Evolutionary conservation across 2,329 filamentous ascomycete genomes (phyloP).

Genomic region (Trichoderma simmonsii): DNA sequence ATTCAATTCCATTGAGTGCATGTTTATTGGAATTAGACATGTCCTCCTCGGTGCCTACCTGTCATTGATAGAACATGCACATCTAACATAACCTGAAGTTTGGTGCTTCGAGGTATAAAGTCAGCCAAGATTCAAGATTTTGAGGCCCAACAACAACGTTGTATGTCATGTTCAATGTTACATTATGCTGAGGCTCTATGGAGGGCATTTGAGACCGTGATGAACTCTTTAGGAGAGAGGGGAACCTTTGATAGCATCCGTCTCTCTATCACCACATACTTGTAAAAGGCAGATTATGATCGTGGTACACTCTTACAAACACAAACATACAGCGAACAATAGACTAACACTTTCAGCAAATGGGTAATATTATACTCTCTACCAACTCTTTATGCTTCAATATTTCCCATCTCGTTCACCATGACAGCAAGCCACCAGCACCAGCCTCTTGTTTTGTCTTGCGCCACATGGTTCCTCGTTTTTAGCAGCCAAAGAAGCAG

Average conservation of each 20-base stretch:
- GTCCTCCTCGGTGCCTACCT: neutral
- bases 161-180: neutral
- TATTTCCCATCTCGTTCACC: neutral
- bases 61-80: neutral
- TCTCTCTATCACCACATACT: neutral
- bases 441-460: neutral
- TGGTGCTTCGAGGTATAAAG: neutral
- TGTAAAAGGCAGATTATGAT: neutral
- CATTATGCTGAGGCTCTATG: neutral
- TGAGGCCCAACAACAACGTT: neutral
- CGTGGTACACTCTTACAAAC: neutral
- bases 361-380: neutral
- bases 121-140: neutral
- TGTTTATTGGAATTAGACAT: neutral
- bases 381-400: neutral
- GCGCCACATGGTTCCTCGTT: constrained; percentile 10
- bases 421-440: neutral
- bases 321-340: neutral
- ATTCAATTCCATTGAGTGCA: neutral
- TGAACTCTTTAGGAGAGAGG: neutral
- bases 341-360: neutral
- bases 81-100: neutral
- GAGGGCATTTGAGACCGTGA: fast-evolving
- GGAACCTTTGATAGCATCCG: neutral
- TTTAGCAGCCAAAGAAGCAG: neutral